Evolutionary conservation across 306 rosid genomes (phyloP).

Genomic region (Erythrophleum fordii): DNA sequence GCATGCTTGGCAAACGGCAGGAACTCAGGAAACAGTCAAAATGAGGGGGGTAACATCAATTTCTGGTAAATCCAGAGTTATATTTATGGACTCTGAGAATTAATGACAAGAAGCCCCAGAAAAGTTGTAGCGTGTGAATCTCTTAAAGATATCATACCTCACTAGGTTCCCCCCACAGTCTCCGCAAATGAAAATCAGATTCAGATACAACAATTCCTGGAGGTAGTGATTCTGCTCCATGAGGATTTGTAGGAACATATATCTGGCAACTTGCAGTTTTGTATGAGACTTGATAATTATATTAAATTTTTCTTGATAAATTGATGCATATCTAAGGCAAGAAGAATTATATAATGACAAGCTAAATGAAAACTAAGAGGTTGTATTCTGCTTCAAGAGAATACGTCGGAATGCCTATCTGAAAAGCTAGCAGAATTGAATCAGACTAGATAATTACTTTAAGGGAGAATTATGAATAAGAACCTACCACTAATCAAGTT

Average conservation of each 20-base stretch:
- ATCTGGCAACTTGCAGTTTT: slow-evolving; percentile 48
- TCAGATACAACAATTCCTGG: slow-evolving; percentile 85
- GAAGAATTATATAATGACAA: not conserved
- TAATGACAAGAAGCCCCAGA: slow-evolving; percentile 21
- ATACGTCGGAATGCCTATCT: slow-evolving; percentile 75
- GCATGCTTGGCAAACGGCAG: slow-evolving; percentile 12
- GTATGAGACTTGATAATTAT: not conserved
- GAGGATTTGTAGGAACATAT: slow-evolving; percentile 86
- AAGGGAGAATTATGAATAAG: not conserved
- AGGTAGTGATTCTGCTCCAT: slow-evolving; percentile 90
- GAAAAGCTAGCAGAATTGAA: slow-evolving; percentile 32
- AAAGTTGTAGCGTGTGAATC: slow-evolving; percentile 24
- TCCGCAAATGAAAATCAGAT: slow-evolving; percentile 82
- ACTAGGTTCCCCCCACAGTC: slow-evolving; percentile 96
- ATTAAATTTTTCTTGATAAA: not conserved
- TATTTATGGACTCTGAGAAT: slow-evolving; percentile 3
- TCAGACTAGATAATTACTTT: slow-evolving; percentile 19
- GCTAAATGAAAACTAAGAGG: slow-evolving; percentile 45
- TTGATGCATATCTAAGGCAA: not conserved
- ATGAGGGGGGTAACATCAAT: slow-evolving; percentile 6
- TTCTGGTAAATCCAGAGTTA: slow-evolving; percentile 3
- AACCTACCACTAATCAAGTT: not conserved
- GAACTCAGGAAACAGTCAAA: not conserved
- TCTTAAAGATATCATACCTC: slow-evolving; percentile 65
- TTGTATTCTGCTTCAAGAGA: slow-evolving; percentile 84